Conservation (phyloP, 306 rosid genomes). For the Pueraria montana region DNA sequence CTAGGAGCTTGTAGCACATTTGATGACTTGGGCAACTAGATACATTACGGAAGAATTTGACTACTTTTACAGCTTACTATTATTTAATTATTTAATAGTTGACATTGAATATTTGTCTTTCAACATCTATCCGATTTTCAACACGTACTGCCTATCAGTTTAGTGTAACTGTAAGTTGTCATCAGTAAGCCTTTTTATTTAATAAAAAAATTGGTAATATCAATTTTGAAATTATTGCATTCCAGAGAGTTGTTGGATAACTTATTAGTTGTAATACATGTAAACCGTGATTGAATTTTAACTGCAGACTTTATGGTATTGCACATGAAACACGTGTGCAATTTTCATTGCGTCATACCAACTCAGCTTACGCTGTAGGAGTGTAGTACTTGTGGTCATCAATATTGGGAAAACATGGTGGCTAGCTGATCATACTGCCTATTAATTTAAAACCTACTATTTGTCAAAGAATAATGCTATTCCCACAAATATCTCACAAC, state of each 20-base stretch:
- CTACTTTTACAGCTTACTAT: not conserved
- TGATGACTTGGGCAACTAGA: constrained; percentile 7
- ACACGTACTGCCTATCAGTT: not conserved
- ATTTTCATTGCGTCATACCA: not conserved
- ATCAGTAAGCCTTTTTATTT: not conserved
- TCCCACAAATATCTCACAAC: not conserved
- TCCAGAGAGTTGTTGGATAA: not conserved
- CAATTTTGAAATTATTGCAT: not conserved
- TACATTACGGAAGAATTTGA: not conserved
- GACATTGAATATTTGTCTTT: not conserved
- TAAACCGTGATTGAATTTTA: not conserved
- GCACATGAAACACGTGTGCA: not conserved
- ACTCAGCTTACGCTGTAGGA: not conserved
- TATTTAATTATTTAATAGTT: constrained; percentile 21
- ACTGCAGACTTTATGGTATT: not conserved
- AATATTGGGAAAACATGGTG: not conserved
- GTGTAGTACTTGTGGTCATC: not conserved
- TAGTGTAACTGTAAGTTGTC: not conserved
- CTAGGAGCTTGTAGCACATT: constrained; percentile 32
- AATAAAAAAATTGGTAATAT: constrained; percentile 15
- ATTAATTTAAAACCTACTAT: not conserved
- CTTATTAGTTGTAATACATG: not conserved
- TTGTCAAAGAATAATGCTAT: not conserved
- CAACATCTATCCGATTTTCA: not conserved
- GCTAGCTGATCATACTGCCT: not conserved